Base-by-base conservation (phyloP, 2,329 filamentous ascomycete genomes). In the Neopestalotiopsis clavispora region DNA sequence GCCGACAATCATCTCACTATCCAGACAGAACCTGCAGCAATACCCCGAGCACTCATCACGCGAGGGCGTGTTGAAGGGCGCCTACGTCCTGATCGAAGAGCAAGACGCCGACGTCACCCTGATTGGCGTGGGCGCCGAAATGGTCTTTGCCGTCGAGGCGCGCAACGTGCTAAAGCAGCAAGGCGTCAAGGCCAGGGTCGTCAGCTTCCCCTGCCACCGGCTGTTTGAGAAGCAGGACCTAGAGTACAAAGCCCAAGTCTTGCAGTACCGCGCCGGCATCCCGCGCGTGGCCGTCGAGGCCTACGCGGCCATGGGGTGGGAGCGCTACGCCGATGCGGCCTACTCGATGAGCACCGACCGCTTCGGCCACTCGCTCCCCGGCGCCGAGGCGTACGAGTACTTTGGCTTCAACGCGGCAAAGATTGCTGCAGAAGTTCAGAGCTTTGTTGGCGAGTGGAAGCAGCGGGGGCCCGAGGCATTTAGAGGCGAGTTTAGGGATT, bases 251-350 rank as follows among this genome's bases (percentile, higher is more conserved):
- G 80, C 84, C 1, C 72, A 82, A 1, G 82, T 85, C 1, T 77
- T 90, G 62, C 78, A 77, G 59, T 79, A 80, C 34, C 79, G 81
- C 71, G 80, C 45, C n/a, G 95, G 81, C 60, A 79, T 83, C 1
- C 85, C 86, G 0, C 78, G 81, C 1, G 85, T 91, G 14, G 85
- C 90, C 4, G 86, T 91, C 60, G 89, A 91, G 77, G 86, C 88
- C 1, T 90, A 88, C 74, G 82, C 85, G 1, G 80, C 84, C 1
- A 85, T 86, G 69, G 86, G 87, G 0, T 90, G 88, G 87, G 88
- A 90, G 78, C 77, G 87, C 20, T 90, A 89, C 72, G 87, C 87
- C 0, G 85, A 89, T 75, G 88, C 87, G 0, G 86, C 98, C 87
- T 99, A 52, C 45, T 52, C 84, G 1, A 82, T 82, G 69, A 85